Conservation (phyloP, 805 yeast genomes). For the Candida caryicola region DNA sequence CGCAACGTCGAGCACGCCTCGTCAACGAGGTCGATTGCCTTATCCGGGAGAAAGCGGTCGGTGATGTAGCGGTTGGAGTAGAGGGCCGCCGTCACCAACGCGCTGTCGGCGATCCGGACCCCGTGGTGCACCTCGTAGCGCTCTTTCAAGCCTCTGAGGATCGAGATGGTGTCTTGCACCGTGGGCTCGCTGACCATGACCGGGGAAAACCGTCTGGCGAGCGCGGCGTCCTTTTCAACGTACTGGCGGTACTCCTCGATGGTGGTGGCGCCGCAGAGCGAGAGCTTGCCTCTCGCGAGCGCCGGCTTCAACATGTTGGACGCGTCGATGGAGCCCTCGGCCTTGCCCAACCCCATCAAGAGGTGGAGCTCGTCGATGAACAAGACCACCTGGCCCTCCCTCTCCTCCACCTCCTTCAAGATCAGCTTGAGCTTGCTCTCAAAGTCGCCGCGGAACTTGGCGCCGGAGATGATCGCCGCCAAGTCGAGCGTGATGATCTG, state of each 20-base stretch:
- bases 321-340: constrained; percentile 95
- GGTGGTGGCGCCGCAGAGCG: constrained; percentile 96
- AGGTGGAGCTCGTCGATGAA: constrained; percentile 91
- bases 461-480: constrained; percentile 89
- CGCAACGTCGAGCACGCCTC: constrained; percentile 96
- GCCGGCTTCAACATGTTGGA: constrained; percentile 91
- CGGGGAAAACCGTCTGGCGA: constrained; percentile 91
- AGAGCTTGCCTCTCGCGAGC: constrained; percentile 85
- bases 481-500: constrained; percentile 79
- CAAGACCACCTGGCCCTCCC: constrained; percentile 70
- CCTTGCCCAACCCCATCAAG: constrained; percentile 85
- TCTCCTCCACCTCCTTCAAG: constrained; percentile 77
- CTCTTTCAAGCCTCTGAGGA: constrained; percentile 89
- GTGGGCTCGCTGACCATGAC: constrained; percentile 84
- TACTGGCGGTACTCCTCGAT: constrained; percentile 88
- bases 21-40: constrained; percentile 94
- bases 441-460: constrained; percentile 94
- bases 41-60: constrained; percentile 89
- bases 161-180: constrained; percentile 87
- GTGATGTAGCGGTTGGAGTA: constrained; percentile 87
- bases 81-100: constrained; percentile 90
- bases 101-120: constrained; percentile 88
- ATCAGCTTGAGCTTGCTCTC: constrained; percentile 85
- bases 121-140: constrained; percentile 97
- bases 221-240: constrained; percentile 94